phyloP scores from a whole-genome alignment of 257 asterid genomes.

The Catharanthus roseus region DNA sequence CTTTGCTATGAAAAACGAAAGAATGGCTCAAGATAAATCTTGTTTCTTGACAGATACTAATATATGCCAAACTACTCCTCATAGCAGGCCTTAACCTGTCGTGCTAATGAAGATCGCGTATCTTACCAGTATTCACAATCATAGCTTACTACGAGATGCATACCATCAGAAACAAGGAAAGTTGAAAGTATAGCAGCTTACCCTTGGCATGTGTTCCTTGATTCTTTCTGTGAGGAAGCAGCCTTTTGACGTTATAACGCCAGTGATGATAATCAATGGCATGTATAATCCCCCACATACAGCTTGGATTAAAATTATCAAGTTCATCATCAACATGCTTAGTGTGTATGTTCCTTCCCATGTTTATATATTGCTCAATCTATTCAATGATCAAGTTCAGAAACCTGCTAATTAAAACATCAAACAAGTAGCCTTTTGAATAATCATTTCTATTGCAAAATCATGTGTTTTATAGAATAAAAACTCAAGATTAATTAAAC shows the following conservation, averaged over 20 bases:
- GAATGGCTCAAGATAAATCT: neutral
- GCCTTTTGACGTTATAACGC: conserved; percentile 41
- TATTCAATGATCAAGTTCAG: neutral
- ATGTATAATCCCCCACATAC: conserved; percentile 62
- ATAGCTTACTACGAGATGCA: neutral
- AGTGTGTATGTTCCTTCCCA: conserved; percentile 46
- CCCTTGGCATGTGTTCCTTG: conserved; percentile 23
- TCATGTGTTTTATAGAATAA: neutral
- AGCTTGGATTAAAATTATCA: conserved; percentile 36
- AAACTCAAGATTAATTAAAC: neutral
- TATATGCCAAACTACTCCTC: neutral
- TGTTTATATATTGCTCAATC: conserved; percentile 13
- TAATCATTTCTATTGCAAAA: neutral
- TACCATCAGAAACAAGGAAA: neutral
- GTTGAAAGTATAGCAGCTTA: conserved; percentile 11
- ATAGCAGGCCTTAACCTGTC: neutral
- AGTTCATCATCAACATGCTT: conserved; percentile 28
- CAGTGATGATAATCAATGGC: conserved; percentile 51
- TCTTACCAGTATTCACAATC: neutral
- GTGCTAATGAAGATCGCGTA: neutral
- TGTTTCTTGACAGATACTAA: neutral
- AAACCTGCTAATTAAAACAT: conserved; percentile 12
- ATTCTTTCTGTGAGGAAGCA: conserved; percentile 29
- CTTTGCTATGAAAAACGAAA: neutral
- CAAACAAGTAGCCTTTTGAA: neutral